Evolutionary conservation across 345 rosid species (phyloP).

Genomic region (Geranium brycei): DNA sequence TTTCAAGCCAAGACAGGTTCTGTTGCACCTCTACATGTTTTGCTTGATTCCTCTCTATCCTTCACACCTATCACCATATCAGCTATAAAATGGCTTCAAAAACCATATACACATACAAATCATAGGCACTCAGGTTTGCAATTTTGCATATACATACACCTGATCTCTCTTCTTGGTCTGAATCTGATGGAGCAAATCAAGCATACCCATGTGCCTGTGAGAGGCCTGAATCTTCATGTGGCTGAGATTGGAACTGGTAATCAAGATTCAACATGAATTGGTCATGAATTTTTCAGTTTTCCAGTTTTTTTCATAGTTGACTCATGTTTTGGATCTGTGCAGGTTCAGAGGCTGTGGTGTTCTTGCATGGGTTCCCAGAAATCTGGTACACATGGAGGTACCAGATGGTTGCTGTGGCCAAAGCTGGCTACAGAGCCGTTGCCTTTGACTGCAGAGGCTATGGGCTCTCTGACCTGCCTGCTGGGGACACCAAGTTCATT

Average conservation of each 20-base stretch:
- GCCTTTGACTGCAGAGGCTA: conserved; percentile 32
- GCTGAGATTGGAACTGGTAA: conserved; percentile 37
- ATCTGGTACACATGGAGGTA: conserved; percentile 48
- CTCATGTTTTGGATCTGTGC: background rate
- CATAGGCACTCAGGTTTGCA: background rate
- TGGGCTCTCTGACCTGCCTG: conserved; percentile 28
- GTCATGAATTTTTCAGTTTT: no score
- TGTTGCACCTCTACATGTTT: no score
- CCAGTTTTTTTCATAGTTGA: no score
- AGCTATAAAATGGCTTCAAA: no score
- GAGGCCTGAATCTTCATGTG: conserved; percentile 35
- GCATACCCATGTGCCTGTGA: conserved; percentile 25
- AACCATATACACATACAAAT: no score
- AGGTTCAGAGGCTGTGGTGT: conserved; percentile 18
- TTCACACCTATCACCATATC: no score
- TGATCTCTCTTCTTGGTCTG: background rate
- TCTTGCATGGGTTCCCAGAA: conserved; percentile 57
- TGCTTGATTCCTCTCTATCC: no score
- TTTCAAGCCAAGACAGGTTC: no score
- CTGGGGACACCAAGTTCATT: conserved; percentile 21
- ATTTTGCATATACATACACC: background rate
- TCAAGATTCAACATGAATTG: background rate
- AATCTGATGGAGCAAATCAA: conserved; percentile 29
- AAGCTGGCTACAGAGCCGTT: conserved; percentile 19
- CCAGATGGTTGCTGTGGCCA: conserved; percentile 26